A percentile compares a stretch with the other conserved stretches of the same genome.
These are phyloP conservation scores for Stephania japonica DNA, from an alignment of 164 flowering plant species.

Conservation along the genomic window DNA sequence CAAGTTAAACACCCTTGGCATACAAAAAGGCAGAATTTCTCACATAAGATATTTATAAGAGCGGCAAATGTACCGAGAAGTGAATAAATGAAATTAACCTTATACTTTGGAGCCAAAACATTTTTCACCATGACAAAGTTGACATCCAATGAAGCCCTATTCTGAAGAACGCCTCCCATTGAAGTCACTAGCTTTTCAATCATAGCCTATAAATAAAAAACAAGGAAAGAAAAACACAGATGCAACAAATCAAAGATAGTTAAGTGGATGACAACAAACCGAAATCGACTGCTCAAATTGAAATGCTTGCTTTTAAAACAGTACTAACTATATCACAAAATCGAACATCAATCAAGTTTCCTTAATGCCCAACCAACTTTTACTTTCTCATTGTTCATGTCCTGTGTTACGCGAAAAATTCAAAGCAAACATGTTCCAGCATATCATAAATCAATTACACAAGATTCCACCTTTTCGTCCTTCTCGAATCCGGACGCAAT, in stretches of 20 bases:
- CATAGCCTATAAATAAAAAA: slow-evolving; percentile 51
- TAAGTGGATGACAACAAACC: background rate
- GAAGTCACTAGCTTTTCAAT: slow-evolving; percentile 63
- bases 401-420: background rate
- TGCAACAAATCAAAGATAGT: background rate
- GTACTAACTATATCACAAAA: background rate
- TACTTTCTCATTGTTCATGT: background rate
- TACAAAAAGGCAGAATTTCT: background rate
- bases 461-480: slow-evolving; percentile 67
- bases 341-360: background rate
- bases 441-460: background rate
- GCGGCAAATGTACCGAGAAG: background rate
- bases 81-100: slow-evolving; percentile 38
- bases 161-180: slow-evolving; percentile 74
- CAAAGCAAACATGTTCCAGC: background rate
- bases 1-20: background rate
- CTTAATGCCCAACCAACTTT: too few relatives aligned
- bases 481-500: slow-evolving; percentile 81
- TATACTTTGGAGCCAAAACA: slow-evolving; percentile 85
- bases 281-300: background rate
- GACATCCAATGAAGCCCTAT: slow-evolving; percentile 61
- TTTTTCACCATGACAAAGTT: slow-evolving; percentile 81
- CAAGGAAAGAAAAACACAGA: background rate
- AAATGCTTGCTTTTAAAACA: slow-evolving; percentile 1
- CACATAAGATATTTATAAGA: background rate